Base-by-base conservation (phyloP, 352 stramenopile genomes). In the Blastocystis sp. region DNA sequence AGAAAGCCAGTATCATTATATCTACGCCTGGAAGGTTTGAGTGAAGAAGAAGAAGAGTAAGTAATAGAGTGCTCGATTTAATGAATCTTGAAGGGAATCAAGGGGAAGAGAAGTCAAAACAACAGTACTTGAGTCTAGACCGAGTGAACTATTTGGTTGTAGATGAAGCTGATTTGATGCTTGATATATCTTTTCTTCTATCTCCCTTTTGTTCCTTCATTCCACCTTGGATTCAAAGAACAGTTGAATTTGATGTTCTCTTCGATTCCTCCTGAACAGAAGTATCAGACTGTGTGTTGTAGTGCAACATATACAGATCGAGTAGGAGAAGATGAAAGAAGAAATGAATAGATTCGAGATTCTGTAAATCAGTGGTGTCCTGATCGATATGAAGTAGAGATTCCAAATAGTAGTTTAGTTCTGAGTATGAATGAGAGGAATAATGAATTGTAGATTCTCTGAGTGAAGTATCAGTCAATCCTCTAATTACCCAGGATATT, bases 121-220 rank as follows among this genome's bases (percentile, higher is more conserved):
- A 58, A 12, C 49, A 75, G 69, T 66, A 80, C 29, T 27, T 80
- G 6, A 19, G 27, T 29, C 24, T 59, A 29, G 69, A 80, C 29
- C 14, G n/a, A 12, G 39, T 80, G 9, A 39, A 9, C 9, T 35
- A 19, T 5, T 12, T 80, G n/a, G 54, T 80, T 9, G 29, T 80
- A 6, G 69, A 80, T 29, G 69, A 80, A 58, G 69, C 69, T 6
- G 69, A 80, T 69, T 32, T 16, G 14, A 80, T 80, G 69, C 35
- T 80, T 19, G 69, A 80, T 24, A 77, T 66, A 66, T 66, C 57
- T 29, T 66, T n/a, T 29, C 57, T 5, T 29, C 6, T 12, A 21
- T 5, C 57, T 32, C 21, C 57, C 6, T 32, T 21, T 5, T 29
- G 57, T n/a, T 66, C 57, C 57, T 66, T 66, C 6, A 66, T 29